Percentiles rank a stretch among this genome's conserved stretches.
Conservation (phyloP, 1,284 basidiomycete genomes). For the Marasmius tenuissimus region DNA sequence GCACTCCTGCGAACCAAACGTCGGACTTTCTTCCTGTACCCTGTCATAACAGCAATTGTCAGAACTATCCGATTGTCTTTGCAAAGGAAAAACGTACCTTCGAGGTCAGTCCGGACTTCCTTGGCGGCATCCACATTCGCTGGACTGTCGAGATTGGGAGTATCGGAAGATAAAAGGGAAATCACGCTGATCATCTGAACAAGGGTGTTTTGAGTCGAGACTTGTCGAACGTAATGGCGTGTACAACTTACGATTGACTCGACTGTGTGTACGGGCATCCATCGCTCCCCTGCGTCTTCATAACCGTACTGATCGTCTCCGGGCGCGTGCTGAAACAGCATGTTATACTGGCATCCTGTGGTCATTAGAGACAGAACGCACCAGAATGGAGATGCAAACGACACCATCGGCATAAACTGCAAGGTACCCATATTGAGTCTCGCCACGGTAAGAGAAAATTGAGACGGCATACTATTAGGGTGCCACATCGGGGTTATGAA, state of each 20-base stretch:
- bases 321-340: constrained; percentile 75
- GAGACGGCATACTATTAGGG: constrained; percentile 78
- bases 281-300: constrained; percentile 96
- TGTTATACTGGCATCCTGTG: background rate
- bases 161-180: constrained; percentile 90
- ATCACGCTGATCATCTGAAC: constrained; percentile 92
- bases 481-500: constrained; percentile 99
- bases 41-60: constrained; percentile 29
- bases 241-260: constrained; percentile 87
- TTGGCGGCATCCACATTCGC: constrained; percentile 98
- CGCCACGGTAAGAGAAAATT: constrained; percentile 3
- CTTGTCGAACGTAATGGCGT: background rate
- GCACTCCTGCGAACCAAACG: constrained; percentile 81
- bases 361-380: constrained; percentile 37
- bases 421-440: too few relatives aligned
- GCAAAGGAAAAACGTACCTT: constrained; percentile 42
- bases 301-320: constrained; percentile 98
- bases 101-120: constrained; percentile 76
- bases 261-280: constrained; percentile 96
- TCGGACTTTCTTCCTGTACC: constrained; percentile 92
- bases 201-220: background rate
- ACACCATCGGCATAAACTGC: constrained; percentile 87
- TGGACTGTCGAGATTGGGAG: constrained; percentile 92
- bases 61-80: constrained; percentile 6
- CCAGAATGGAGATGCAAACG: constrained; percentile 96